A percentile compares a stretch with the other conserved stretches of the same genome.
phyloP scores from a whole-genome alignment of 2,329 filamentous ascomycete genomes.

The Ceratocystis destructans region DNA sequence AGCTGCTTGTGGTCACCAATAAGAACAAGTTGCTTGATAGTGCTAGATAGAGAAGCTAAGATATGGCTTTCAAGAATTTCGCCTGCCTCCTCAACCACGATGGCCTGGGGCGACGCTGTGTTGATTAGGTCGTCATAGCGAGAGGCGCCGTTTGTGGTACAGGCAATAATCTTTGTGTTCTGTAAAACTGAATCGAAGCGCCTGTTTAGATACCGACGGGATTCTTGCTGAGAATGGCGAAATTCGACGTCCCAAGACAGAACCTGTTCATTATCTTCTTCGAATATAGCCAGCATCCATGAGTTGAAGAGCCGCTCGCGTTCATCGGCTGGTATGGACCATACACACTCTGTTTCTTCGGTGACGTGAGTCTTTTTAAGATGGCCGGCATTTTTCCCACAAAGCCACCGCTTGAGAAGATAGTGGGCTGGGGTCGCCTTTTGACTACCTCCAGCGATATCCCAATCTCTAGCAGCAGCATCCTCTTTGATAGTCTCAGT shows the following conservation, averaged over 20 bases:
- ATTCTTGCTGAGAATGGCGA: slow-evolving; percentile 29
- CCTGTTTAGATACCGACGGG: slow-evolving; percentile 34
- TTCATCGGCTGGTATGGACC: slow-evolving; percentile 33
- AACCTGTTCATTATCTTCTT: slow-evolving; percentile 38
- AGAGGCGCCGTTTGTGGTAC: slow-evolving; percentile 57
- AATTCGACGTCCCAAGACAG: slow-evolving; percentile 28
- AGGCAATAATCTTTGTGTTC: slow-evolving; percentile 49
- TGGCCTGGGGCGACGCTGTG: slow-evolving; percentile 40
- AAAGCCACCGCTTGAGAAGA: slow-evolving; percentile 40
- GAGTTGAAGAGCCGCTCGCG: slow-evolving; percentile 28
- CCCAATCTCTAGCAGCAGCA: too few relatives aligned
- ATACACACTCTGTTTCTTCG: slow-evolving; percentile 30
- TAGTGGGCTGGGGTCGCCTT: slow-evolving; percentile 28
- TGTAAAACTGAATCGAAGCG: slow-evolving; percentile 32
- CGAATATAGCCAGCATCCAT: slow-evolving; percentile 35
- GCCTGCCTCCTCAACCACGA: slow-evolving; percentile 59
- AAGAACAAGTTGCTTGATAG: slow-evolving; percentile 49
- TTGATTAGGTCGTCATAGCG: slow-evolving; percentile 43
- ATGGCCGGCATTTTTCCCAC: slow-evolving; percentile 33
- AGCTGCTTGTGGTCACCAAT: slow-evolving; percentile 66
- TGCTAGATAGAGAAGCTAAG: slow-evolving; percentile 41
- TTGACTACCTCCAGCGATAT: too few relatives aligned
- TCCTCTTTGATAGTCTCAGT: too few relatives aligned
- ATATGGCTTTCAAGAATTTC: slow-evolving; percentile 51
- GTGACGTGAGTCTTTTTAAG: slow-evolving; percentile 26